These are phyloP conservation scores for Microbotryomycetes sp. DNA, from an alignment of 1,284 basidiomycete species.

Conservation along the genomic window DNA sequence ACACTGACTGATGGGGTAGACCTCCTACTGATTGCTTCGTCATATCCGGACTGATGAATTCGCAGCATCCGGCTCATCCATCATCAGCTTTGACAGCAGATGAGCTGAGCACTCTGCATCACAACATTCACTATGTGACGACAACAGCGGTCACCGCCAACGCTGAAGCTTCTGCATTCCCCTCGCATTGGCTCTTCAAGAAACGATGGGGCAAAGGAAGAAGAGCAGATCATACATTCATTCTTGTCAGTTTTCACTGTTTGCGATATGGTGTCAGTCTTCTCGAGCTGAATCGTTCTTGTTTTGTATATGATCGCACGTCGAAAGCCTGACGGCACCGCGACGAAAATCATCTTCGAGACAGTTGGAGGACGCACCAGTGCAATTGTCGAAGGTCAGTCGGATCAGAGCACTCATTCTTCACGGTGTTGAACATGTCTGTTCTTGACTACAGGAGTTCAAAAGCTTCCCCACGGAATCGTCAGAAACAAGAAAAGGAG, in stretches of 20 bases:
- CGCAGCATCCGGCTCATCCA: conserved; percentile 61
- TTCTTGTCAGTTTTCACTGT: conserved; percentile 52
- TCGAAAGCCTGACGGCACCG: conserved; percentile 59
- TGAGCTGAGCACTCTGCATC: conserved; percentile 54
- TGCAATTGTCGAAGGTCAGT: conserved; percentile 52
- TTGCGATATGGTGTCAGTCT: neutral
- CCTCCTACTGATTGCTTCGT: neutral
- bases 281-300: neutral
- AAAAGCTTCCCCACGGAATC: too few relatives aligned
- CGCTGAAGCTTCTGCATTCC: conserved; percentile 65
- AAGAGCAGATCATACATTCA: conserved; percentile 49
- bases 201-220: conserved; percentile 69
- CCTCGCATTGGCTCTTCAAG: conserved; percentile 62
- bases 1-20: neutral
- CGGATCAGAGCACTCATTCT: too few relatives aligned
- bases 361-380: conserved; percentile 76
- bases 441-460: too few relatives aligned
- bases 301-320: too few relatives aligned
- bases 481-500: too few relatives aligned
- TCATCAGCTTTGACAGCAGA: conserved; percentile 53
- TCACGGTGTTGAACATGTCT: too few relatives aligned
- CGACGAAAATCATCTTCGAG: conserved; percentile 66
- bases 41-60: neutral
- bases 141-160: conserved; percentile 60
- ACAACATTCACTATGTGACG: conserved; percentile 57